Conservation (phyloP, 768 basidiomycete genomes). For the Leccinum disarticulatum region DNA sequence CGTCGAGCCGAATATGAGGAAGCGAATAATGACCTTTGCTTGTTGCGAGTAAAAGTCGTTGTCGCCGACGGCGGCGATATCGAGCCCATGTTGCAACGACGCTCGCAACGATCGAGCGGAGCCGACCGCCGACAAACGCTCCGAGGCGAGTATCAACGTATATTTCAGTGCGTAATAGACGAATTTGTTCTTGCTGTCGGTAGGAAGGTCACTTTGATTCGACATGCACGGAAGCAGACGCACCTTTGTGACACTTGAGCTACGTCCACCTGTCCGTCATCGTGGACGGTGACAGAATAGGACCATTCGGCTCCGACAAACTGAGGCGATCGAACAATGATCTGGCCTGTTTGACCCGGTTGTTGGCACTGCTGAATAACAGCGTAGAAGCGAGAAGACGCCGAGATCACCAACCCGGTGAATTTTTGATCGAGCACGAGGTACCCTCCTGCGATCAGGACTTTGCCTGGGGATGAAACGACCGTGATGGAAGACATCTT, state of each 20-base stretch:
- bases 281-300: conserved; percentile 37
- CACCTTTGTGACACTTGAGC: conserved; percentile 25
- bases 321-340: conserved; percentile 87
- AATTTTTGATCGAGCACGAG: conserved; percentile 89
- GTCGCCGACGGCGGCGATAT: conserved; percentile 85
- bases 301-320: conserved; percentile 68
- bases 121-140: conserved; percentile 32
- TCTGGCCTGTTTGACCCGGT: conserved; percentile 24
- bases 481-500: conserved; percentile 67
- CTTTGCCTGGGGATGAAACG: conserved; percentile 93
- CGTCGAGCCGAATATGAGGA: neutral
- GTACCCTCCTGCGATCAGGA: conserved; percentile 93
- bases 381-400: conserved; percentile 93
- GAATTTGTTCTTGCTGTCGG: conserved; percentile 79
- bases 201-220: conserved; percentile 10
- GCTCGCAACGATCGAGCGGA: conserved; percentile 44
- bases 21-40: conserved; percentile 55
- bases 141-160: conserved; percentile 65
- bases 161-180: conserved; percentile 86
- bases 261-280: conserved; percentile 29
- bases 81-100: conserved; percentile 53
- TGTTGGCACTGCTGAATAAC: conserved; percentile 46
- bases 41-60: conserved; percentile 97
- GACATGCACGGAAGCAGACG: neutral
- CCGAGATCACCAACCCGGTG: conserved; percentile 86